Evolutionary conservation across 768 basidiomycete species (phyloP), one percentile per base, ranked within the genome.

Genomic region (Cystobasidium tubakii): DNA sequence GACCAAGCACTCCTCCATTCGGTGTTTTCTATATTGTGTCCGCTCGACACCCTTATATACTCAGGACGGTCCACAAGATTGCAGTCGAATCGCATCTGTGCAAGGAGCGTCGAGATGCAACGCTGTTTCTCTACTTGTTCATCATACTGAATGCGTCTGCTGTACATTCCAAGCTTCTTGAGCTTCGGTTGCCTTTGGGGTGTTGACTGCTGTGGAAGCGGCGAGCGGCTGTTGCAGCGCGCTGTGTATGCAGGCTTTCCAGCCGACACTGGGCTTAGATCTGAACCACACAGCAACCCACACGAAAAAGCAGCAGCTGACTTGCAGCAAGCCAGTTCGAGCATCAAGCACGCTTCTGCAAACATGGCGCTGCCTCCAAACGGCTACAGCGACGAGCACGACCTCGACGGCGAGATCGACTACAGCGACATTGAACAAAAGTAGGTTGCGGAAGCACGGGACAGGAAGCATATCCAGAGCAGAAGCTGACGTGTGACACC

Each of bases 391-490:
- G 70, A 77, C 29, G 72, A 63, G 33, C 39, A 50, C 15, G 75
- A 76, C 76, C 81, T 83, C 77, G 86, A 86, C 74, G 87, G 89
- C 62, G 87, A 86, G 69, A 90, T 92, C 78, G 91, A 93, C 81
- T 93, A 88, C 80, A 86, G 88, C 57, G 91, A 93, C 80, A 91
- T 95, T 76, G 91, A 93, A 80, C 86, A 84, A 82, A 91, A 90
- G 91, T 92, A 76, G 71, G 86, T 81, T 12, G 33, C 64, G 42
- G 25, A 19, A 43, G 31, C 2, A 2, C 15, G 23, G 4, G 36
- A 23, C 31, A 17, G 31, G 36, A 62, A 62, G 60, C 17, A n/a
- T 17, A 50, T 3, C 46, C 4, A 19, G 21, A n/a, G 46, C 21
- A 21, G 10, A 19, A 12, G 46, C 46, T 50, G 46, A 50, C 46